These are phyloP conservation scores for Vigna trinervia DNA, from an alignment of 306 rosid species.

Conservation along the genomic window DNA sequence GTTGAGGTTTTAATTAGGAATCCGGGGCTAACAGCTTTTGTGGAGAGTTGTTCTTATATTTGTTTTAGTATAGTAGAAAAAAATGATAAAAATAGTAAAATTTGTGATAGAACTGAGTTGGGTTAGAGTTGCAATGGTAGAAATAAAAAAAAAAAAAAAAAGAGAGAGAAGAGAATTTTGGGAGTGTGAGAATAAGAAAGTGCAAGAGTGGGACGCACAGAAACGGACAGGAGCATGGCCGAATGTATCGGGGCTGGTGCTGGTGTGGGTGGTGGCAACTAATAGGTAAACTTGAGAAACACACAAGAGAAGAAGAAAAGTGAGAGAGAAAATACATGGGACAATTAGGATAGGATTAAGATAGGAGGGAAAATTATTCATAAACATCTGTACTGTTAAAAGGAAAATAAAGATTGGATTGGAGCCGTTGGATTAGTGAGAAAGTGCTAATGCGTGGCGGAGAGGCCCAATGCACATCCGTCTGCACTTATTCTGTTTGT, in stretches of 20 bases:
- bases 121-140: too few species aligned
- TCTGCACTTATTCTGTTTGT: conserved; percentile 53
- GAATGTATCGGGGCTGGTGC: conserved; percentile 59
- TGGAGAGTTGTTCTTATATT: too few species aligned
- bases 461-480: conserved; percentile 42
- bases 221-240: conserved; percentile 44
- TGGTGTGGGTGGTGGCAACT: conserved; percentile 30
- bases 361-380: neutral
- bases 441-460: neutral
- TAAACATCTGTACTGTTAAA: neutral
- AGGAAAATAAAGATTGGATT: neutral
- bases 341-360: conserved; percentile 28
- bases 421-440: conserved; percentile 31
- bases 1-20: too few species aligned
- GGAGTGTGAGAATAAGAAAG: conserved; percentile 43
- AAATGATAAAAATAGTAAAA: too few species aligned
- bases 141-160: too few species aligned
- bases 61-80: too few species aligned
- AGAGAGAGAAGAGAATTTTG: conserved; percentile 7
- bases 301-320: conserved; percentile 26
- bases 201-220: conserved; percentile 38
- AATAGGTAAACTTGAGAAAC: conserved; percentile 39
- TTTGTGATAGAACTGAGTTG: too few species aligned
- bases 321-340: conserved; percentile 36
- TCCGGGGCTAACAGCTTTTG: too few species aligned